Evolutionary conservation across 805 yeast genomes (phyloP).

Genomic region (Yarrowia porcina): DNA sequence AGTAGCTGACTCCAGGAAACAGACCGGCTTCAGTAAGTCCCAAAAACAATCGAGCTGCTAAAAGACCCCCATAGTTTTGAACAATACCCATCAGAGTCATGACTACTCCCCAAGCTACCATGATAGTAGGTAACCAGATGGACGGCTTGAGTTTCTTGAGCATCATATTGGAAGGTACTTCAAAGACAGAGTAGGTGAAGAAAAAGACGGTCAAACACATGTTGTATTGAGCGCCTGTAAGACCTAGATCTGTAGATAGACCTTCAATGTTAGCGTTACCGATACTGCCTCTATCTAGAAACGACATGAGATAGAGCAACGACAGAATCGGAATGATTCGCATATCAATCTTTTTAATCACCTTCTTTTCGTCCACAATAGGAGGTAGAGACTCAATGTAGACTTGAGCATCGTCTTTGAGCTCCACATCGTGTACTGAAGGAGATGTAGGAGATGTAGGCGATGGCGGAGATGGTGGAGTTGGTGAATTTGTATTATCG

Average conservation of each 20-base stretch:
- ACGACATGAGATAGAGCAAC: conserved; percentile 47
- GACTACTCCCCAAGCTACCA: conserved; percentile 41
- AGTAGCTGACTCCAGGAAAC: conserved; percentile 44
- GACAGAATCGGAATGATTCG: conserved; percentile 48
- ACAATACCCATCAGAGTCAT: conserved; percentile 40
- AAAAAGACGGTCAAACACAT: conserved; percentile 46
- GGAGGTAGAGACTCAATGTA: conserved; percentile 25
- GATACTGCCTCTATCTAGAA: conserved; percentile 51
- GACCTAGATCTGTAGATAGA: conserved; percentile 42
- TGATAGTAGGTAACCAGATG: conserved; percentile 37
- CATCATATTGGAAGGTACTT: conserved; percentile 32
- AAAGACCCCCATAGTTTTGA: conserved; percentile 36
- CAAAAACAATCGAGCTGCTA: conserved; percentile 42
- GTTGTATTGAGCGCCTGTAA: conserved; percentile 37
- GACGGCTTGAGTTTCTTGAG: conserved; percentile 40
- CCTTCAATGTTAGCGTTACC: conserved; percentile 55
- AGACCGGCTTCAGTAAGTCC: conserved; percentile 47
- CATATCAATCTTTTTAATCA: conserved; percentile 43
- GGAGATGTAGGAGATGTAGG: neutral
- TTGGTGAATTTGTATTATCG: too few species aligned
- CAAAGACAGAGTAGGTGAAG: conserved; percentile 33
- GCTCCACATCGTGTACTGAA: neutral
- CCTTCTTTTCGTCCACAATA: conserved; percentile 25
- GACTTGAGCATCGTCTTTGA: neutral
- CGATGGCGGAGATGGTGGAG: too few species aligned